phyloP scores from a whole-genome alignment of 2,329 filamentous ascomycete species.

The Metarhizium sp. region DNA sequence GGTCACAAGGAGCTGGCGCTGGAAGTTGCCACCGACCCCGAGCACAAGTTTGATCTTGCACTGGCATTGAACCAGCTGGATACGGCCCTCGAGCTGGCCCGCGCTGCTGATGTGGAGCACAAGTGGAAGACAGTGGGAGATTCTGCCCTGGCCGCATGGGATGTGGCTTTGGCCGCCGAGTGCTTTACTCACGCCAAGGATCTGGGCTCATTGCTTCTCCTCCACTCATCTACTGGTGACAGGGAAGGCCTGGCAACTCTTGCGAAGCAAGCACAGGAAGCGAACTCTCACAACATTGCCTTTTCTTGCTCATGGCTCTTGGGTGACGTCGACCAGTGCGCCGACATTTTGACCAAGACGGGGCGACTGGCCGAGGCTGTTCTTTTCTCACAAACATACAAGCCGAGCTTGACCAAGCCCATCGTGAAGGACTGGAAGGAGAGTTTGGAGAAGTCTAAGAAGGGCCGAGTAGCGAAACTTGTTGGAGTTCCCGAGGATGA shows the following conservation, averaged over 20 bases:
- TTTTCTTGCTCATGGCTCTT: conserved; percentile 87
- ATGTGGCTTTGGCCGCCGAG: conserved; percentile 79
- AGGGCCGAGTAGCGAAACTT: conserved; percentile 73
- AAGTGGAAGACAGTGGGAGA: conserved; percentile 99
- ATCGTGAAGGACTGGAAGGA: conserved; percentile 76
- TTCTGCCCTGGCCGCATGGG: conserved; percentile 77
- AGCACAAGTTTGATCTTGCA: conserved; percentile 94
- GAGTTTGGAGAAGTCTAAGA: conserved; percentile 72
- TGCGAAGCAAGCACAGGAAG: conserved; percentile 63
- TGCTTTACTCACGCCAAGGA: conserved; percentile 91
- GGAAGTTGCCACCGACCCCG: conserved; percentile 85
- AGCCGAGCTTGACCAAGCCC: conserved; percentile 62
- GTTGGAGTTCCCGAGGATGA: conserved; percentile 76
- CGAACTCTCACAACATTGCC: conserved; percentile 81
- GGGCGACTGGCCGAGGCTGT: conserved; percentile 77
- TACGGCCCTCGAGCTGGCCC: conserved; percentile 76
- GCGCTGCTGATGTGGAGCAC: conserved; percentile 79
- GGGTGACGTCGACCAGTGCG: conserved; percentile 71
- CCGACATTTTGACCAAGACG: conserved; percentile 70
- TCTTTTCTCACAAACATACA: conserved; percentile 91
- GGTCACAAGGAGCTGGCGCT: conserved; percentile 93
- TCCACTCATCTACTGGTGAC: conserved; percentile 82
- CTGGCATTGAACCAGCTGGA: conserved; percentile 74
- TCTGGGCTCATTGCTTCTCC: conserved; percentile 74
- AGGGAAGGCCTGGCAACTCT: conserved; percentile 63